phyloP scores from a whole-genome alignment of 1,284 basidiomycete genomes.

The Malassezia dermatis region DNA sequence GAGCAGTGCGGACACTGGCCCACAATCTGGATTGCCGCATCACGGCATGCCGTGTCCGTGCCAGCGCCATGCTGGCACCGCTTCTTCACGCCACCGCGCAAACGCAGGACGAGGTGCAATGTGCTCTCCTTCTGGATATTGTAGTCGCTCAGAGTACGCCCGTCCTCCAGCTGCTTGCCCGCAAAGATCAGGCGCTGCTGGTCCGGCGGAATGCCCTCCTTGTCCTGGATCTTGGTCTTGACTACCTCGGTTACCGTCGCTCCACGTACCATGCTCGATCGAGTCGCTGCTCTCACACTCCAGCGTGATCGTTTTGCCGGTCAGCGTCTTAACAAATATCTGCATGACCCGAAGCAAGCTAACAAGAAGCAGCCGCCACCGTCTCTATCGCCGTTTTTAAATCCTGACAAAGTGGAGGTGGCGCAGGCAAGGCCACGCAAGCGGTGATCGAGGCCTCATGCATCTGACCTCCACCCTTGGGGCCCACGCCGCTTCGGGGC shows the following conservation, averaged over 20 bases:
- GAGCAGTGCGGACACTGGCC: constrained; percentile 47
- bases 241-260: constrained; percentile 16
- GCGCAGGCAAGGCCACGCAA: constrained; percentile 15
- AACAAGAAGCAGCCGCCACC: neutral
- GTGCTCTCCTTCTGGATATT: constrained; percentile 66
- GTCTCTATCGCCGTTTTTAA: neutral
- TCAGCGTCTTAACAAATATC: constrained; percentile 46
- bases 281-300: constrained; percentile 61
- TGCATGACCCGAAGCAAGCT: constrained; percentile 24
- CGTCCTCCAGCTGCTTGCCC: constrained; percentile 75
- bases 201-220: constrained; percentile 73
- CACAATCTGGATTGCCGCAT: constrained; percentile 45
- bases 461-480: neutral
- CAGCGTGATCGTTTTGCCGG: constrained; percentile 48
- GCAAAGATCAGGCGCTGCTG: constrained; percentile 97
- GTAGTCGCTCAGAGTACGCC: constrained; percentile 52
- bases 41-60: constrained; percentile 40
- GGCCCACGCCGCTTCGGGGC: neutral
- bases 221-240: constrained; percentile 53
- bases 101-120: constrained; percentile 43
- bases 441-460: constrained; percentile 15
- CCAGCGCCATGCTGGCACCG: constrained; percentile 43
- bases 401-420: constrained; percentile 9
- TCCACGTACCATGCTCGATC: constrained; percentile 86
- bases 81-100: constrained; percentile 44